Evolutionary conservation across 257 asterid genomes (phyloP).

Genomic region (Fraxinus anomala): DNA sequence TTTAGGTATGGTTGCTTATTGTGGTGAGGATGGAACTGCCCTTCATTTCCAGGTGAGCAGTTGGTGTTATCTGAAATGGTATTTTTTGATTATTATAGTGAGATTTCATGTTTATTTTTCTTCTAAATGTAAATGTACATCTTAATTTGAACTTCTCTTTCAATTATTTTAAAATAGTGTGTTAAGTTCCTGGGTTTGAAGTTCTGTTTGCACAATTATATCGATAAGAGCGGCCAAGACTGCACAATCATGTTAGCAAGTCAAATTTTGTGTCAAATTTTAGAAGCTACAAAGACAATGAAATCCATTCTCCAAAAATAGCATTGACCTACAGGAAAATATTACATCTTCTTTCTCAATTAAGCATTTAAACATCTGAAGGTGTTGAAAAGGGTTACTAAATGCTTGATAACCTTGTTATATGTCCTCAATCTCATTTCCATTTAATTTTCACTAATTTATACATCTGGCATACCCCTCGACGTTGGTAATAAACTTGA

Average conservation of each 20-base stretch:
- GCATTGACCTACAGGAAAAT: background rate
- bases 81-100: background rate
- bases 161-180: background rate
- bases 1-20: slow-evolving; percentile 82
- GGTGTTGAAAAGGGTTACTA: background rate
- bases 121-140: background rate
- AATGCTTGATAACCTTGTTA: background rate
- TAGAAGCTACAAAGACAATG: background rate
- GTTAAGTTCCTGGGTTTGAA: background rate
- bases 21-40: slow-evolving; percentile 80
- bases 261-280: background rate
- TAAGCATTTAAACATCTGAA: background rate
- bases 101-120: slow-evolving; percentile 1
- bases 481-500: background rate
- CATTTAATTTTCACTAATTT: background rate
- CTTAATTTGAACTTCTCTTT: background rate
- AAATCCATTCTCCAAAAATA: background rate
- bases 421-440: background rate
- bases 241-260: background rate
- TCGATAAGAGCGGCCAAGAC: background rate
- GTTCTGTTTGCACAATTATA: background rate
- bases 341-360: background rate
- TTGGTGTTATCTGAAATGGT: background rate
- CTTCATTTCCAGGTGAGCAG: slow-evolving; percentile 71
- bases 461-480: background rate